Percentiles rank a stretch among this genome's conserved stretches.
Conservation (phyloP, 176 grass and related monocot genomes). For the Cenchrus fungigraminus region DNA sequence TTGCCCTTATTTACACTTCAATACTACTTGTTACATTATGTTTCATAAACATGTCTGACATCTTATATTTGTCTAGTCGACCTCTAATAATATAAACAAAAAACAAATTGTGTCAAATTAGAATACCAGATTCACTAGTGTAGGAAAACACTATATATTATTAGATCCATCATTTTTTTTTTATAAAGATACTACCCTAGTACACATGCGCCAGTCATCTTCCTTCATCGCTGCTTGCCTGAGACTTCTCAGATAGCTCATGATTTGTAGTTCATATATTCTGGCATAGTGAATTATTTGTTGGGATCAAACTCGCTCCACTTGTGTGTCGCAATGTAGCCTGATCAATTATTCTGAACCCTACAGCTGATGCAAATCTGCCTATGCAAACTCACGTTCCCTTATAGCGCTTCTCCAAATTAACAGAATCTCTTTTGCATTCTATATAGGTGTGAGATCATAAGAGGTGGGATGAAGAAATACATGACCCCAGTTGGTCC, state of each 20-base stretch:
- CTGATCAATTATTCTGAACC: constrained; percentile 12
- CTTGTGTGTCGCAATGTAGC: background rate
- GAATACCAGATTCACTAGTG: constrained; percentile 4
- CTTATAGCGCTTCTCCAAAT: background rate
- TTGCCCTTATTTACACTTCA: constrained; percentile 30
- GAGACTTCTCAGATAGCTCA: background rate
- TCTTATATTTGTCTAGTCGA: background rate
- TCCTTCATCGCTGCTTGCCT: background rate
- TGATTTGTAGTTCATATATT: constrained; percentile 9
- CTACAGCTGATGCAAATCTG: background rate
- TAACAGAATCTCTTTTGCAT: constrained; percentile 11
- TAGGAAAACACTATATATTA: constrained; percentile 10
- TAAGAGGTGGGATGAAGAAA: constrained; percentile 91
- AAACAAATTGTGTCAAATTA: background rate
- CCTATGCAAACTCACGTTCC: background rate
- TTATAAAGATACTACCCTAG: constrained; percentile 6
- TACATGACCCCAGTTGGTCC: constrained; percentile 91
- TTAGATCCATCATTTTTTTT: background rate
- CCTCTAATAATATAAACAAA: background rate
- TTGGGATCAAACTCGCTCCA: constrained; percentile 22
- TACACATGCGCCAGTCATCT: constrained; percentile 4
- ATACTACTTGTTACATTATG: constrained; percentile 22
- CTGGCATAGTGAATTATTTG: background rate
- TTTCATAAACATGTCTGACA: background rate
- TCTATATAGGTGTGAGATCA: constrained; percentile 85